Percentiles rank a stretch among this genome's conserved stretches.
phyloP scores from a whole-genome alignment of 106 monocot species.

The Dioscorea alata region DNA sequence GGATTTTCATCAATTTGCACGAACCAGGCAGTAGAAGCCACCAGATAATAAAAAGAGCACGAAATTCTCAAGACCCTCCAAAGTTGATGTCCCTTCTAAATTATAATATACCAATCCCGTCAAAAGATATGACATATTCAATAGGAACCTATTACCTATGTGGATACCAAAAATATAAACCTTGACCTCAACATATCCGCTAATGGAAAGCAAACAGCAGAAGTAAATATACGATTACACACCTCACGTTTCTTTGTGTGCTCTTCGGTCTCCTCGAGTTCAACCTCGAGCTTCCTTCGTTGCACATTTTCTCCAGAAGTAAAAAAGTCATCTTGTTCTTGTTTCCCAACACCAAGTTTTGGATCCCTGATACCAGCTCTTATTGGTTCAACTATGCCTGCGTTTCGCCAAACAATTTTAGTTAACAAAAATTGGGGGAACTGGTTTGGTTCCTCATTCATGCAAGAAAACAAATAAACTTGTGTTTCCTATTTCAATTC shows the following conservation, averaged over 20 bases:
- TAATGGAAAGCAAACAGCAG: constrained; percentile 1
- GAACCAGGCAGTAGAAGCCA: constrained; percentile 94
- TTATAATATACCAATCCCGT: constrained; percentile 49
- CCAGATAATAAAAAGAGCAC: constrained; percentile 97
- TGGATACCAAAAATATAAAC: constrained; percentile 31
- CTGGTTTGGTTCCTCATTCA: too few species aligned
- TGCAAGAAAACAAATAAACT: too few species aligned
- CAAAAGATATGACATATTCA: constrained; percentile 29
- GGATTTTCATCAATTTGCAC: constrained; percentile 97
- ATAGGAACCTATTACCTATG: constrained; percentile 43
- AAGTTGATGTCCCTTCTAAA: constrained; percentile 48
- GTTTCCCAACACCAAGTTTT: constrained; percentile 93
- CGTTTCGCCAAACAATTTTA: neutral
- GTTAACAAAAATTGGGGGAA: too few species aligned
- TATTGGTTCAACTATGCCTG: constrained; percentile 97
- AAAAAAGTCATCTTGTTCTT: constrained; percentile 98
- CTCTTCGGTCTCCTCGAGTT: constrained; percentile 82
- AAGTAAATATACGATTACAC: constrained; percentile 9
- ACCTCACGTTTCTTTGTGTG: constrained; percentile 90
- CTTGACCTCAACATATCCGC: constrained; percentile 26
- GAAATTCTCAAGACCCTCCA: constrained; percentile 78
- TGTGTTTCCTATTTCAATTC: too few species aligned
- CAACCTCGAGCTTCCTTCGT: constrained; percentile 76
- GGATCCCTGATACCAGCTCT: constrained; percentile 86
- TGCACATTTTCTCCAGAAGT: constrained; percentile 94